Evolutionary conservation across 345 rosid species (phyloP), one percentile per base, ranked within the genome.

Genomic region (Theobroma cacao): DNA sequence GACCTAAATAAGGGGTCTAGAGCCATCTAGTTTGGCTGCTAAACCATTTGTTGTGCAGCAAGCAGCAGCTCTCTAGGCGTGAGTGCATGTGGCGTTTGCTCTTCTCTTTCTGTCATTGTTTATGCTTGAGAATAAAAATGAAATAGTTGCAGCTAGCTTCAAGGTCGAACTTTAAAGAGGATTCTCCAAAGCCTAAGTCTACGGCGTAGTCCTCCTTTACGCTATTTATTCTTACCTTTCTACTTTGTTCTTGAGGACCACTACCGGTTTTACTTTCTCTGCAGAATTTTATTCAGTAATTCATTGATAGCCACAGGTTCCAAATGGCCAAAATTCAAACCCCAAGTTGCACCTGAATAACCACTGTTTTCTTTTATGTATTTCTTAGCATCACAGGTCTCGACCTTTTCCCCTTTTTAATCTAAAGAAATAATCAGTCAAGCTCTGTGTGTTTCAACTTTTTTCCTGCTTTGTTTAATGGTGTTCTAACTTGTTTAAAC

Each of bases 161-260:
- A 56, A 74, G 31, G 52, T 59, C 59, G 47, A 75, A 83, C 62
- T 77, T 74, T 79, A 87, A 85, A 85, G 85, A 76, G 67, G 88
- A 87, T 85, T 83, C 86, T 77, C 75, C 47, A 79, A n/a, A 24
- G 80, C 81, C 78, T 72, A 38, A 74, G 83, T 75, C 79, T 83
- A 81, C 74, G 59, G 33, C 77, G 65, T 80, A 72, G 78, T 75
- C 86, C 41, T 69, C 76, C 83, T 86, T 84, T 80, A 43, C 65
- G 63, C 72, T 50, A 60, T 78, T 62, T 77, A 66, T 76, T 77
- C 61, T 66, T 67, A 67, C 75, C 83, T 80, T 80, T 78, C 78
- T 78, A 74, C 86, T 79, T 80, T 81, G 71, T 83, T 82, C 80
- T 45, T 50, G 79, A 83, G 89, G 88, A 86, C 87, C 88, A 84